Evolutionary conservation across 331 rosid genomes (phyloP).

Genomic region (Stylosanthes scabra): DNA sequence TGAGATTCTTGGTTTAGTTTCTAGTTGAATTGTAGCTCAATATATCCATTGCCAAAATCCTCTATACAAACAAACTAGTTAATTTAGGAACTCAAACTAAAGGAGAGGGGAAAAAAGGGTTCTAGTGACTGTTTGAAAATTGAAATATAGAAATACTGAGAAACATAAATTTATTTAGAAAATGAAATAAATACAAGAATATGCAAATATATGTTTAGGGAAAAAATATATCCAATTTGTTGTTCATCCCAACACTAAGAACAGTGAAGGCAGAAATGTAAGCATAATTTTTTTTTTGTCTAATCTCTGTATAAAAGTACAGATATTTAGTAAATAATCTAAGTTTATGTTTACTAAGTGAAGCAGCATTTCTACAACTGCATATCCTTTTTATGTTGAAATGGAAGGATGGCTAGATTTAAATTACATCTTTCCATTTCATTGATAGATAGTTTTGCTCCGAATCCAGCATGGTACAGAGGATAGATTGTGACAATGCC

Average conservation of each 20-base stretch:
- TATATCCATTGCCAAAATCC: not conserved
- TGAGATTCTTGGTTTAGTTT: not conserved
- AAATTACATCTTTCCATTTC: not conserved
- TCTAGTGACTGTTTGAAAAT: too few species aligned
- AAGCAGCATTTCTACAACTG: not conserved
- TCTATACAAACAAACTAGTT: too few species aligned
- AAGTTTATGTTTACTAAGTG: not conserved
- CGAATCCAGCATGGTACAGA: slow-evolving; percentile 9
- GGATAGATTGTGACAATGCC: not conserved
- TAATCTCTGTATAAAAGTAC: too few species aligned
- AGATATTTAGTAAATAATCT: too few species aligned
- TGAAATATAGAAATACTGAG: too few species aligned
- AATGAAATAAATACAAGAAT: too few species aligned
- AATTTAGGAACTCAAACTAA: too few species aligned
- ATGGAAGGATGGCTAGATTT: not conserved
- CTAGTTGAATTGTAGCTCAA: not conserved
- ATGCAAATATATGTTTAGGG: not conserved
- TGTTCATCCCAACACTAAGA: too few species aligned
- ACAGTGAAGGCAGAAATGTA: too few species aligned
- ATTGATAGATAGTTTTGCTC: not conserved
- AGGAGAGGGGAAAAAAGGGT: not conserved
- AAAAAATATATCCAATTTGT: too few species aligned
- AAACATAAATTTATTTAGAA: too few species aligned
- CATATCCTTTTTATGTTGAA: not conserved
- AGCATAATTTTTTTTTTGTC: too few species aligned